phyloP scores from a whole-genome alignment of 495 filamentous ascomycete genomes.

The Neurospora sp. region DNA sequence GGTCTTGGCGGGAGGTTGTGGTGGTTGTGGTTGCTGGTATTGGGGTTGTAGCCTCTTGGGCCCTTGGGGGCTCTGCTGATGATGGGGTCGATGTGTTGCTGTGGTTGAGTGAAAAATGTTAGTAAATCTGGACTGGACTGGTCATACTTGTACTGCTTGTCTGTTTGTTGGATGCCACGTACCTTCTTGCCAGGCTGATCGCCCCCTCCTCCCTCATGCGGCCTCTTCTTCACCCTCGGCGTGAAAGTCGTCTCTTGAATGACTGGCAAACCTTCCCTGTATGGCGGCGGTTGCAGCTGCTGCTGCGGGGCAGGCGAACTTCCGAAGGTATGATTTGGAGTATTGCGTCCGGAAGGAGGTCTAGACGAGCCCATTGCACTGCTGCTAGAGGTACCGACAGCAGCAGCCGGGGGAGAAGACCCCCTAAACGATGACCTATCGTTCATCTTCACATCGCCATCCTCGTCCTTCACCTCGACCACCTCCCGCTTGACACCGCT shows the following conservation, averaged over 20 bases:
- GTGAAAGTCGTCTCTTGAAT: conserved; percentile 13
- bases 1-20: background rate
- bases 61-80: conserved; percentile 6
- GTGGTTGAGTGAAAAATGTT: background rate
- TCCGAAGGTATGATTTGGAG: background rate
- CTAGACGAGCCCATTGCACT: background rate
- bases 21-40: background rate
- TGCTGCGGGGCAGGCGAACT: conserved; percentile 1
- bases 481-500: background rate
- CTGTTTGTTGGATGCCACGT: background rate
- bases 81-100: background rate
- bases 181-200: conserved; percentile 19
- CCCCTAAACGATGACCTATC: conserved; percentile 6
- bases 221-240: conserved; percentile 19
- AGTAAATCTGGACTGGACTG: background rate
- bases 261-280: conserved; percentile 11
- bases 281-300: conserved; percentile 9
- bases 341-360: background rate
- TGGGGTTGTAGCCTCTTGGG: background rate
- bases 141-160: background rate
- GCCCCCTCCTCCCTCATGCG: conserved; percentile 12
- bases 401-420: background rate
- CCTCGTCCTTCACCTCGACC: background rate
- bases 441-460: conserved; percentile 19
- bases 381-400: background rate